Percentiles rank a stretch among this genome's conserved stretches.
These are phyloP conservation scores for Saturnispora halmiae DNA, from an alignment of 805 yeast genomes.

Conservation along the genomic window DNA sequence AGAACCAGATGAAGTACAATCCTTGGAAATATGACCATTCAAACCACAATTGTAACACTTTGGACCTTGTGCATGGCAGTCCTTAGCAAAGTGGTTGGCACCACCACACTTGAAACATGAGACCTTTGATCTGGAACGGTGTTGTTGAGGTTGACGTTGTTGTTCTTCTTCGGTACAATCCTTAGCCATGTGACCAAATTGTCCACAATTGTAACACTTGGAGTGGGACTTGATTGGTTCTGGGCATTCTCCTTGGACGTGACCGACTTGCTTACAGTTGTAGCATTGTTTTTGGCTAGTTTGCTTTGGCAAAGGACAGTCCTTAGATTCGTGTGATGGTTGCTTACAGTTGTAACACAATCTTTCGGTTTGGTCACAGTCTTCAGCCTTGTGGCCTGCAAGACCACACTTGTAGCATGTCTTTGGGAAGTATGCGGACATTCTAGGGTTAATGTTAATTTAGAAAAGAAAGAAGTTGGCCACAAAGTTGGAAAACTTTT, in stretches of 20 bases:
- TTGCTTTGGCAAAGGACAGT: constrained; percentile 84
- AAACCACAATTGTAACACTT: constrained; percentile 92
- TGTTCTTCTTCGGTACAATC: constrained; percentile 41
- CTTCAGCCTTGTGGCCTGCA: constrained; percentile 84
- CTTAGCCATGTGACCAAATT: constrained; percentile 75
- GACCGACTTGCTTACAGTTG: constrained; percentile 89
- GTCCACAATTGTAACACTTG: constrained; percentile 74
- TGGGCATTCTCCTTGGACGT: constrained; percentile 78
- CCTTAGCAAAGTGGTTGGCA: constrained; percentile 88
- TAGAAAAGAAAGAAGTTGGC: not conserved
- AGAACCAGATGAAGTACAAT: constrained; percentile 47
- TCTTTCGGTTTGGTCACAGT: constrained; percentile 75
- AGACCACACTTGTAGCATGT: constrained; percentile 90
- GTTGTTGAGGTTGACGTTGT: constrained; percentile 12
- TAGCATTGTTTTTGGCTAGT: constrained; percentile 81
- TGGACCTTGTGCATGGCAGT: constrained; percentile 57
- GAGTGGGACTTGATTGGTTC: constrained; percentile 45
- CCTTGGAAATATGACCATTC: constrained; percentile 82
- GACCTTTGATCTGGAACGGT: constrained; percentile 26
- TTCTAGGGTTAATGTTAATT: no score
- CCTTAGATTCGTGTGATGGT: constrained; percentile 83
- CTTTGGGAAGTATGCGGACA: constrained; percentile 35
- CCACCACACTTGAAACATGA: constrained; percentile 89
- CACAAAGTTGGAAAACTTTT: constrained; percentile 1
- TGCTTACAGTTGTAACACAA: constrained; percentile 88